These are phyloP conservation scores for Stephania cephalantha DNA, from an alignment of 164 flowering plant genomes.

Conservation along the genomic window DNA sequence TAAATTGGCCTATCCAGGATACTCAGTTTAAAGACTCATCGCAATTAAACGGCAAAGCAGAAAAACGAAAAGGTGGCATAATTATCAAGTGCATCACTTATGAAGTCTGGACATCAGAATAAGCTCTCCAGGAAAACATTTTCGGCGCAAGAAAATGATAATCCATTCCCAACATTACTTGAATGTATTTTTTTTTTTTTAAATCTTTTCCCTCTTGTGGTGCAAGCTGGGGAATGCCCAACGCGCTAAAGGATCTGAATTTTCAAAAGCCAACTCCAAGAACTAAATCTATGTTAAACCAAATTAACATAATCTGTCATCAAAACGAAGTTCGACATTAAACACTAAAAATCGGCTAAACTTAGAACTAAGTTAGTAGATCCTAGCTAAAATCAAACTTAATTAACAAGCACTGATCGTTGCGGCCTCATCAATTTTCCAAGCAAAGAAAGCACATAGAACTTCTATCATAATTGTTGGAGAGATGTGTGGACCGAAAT, in stretches of 20 bases:
- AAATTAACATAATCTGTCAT: neutral
- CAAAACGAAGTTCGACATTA: neutral
- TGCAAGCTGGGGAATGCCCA: too few species aligned
- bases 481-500: too few species aligned
- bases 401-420: neutral
- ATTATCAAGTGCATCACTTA: neutral
- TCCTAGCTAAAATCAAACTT: neutral
- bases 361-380: neutral
- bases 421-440: neutral
- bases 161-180: neutral
- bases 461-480: too few species aligned
- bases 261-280: neutral
- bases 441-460: neutral
- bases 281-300: neutral
- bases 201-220: too few species aligned
- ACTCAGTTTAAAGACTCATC: neutral
- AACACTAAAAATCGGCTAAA: neutral
- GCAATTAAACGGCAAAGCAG: neutral
- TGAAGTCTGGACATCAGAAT: neutral
- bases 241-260: neutral
- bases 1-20: neutral
- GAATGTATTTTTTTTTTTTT: too few species aligned
- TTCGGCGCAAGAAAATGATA: neutral
- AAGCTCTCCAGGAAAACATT: neutral
- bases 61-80: neutral